Evolutionary conservation across 495 filamentous ascomycete species (phyloP), one percentile per base, ranked within the genome.

Genomic region (Amphirosellinia nigrospora): DNA sequence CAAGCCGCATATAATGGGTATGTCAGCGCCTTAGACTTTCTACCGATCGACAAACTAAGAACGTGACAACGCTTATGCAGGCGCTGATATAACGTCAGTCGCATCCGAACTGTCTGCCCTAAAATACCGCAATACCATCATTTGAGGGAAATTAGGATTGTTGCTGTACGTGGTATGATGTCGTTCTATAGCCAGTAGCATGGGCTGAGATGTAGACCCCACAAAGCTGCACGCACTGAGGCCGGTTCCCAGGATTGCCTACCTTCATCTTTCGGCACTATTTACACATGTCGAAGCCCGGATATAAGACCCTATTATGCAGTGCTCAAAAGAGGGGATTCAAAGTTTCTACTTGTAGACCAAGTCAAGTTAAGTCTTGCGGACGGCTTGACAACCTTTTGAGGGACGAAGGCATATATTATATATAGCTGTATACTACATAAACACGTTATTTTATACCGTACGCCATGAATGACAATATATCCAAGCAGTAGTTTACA

Each of bases 71-170:
- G 26, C 59, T 62, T 62, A 62, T 62, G 59, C 59, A n/a, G 23
- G 38, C 59, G n/a, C 59, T 62, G 45, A 45, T 45, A 62, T 23
- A 21, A 62, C 15, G 58, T 60, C 32, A 5, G 9, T 11, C 36
- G n/a, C 39, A 32, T 62, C 39, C 6, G 45, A 9, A 4, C 32
- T 45, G 15, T 23, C 1, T 62, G 36, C 59, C 30, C 21, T 43
- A 43, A 62, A 62, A 62, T 62, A 62, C 59, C 59, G 59, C 59
- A 62, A 62, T 30, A 39, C 36, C 10, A 41, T 26, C 34, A 58
- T 58, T 34, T 34, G 53, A 58, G 53, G 59, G 36, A 62, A 62
- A 19, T 30, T 10, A 3, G 59, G 39, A 30, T 11, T 15, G 39
- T 5, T 28, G 5, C 32, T 19, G 59, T n/a, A 28, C 15, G 15